Conservation (phyloP, 768 basidiomycete genomes). For the Lepiota venenata region DNA sequence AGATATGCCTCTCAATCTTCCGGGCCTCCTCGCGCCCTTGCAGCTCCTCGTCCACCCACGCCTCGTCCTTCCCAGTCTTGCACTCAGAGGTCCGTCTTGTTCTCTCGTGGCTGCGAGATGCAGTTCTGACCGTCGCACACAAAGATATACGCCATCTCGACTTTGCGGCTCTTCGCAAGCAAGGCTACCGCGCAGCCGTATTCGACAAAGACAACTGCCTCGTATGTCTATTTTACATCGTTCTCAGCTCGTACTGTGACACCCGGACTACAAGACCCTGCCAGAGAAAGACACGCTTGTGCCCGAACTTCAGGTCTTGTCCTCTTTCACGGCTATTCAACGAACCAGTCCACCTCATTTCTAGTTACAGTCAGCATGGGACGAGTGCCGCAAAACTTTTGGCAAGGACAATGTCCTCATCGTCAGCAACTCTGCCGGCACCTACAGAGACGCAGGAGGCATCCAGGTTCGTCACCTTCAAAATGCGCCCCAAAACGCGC, state of each 20-base stretch:
- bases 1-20: constrained; percentile 78
- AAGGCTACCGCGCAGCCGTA: constrained; percentile 86
- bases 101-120: not conserved
- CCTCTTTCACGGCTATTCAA: not conserved
- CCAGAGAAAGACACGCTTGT: constrained; percentile 76
- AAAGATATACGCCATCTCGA: constrained; percentile 85
- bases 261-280: constrained; percentile 58
- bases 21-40: constrained; percentile 66
- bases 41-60: constrained; percentile 69
- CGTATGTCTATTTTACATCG: constrained; percentile 39
- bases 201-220: constrained; percentile 99
- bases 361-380: constrained; percentile 66
- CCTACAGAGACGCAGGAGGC: constrained; percentile 67
- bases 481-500: not conserved
- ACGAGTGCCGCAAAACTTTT: constrained; percentile 66
- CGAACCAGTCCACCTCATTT: not conserved
- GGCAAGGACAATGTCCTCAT: constrained; percentile 79
- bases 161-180: constrained; percentile 63
- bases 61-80: constrained; percentile 60
- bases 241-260: not conserved
- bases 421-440: constrained; percentile 94
- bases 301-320: constrained; percentile 67
- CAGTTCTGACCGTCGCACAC: constrained; percentile 26
- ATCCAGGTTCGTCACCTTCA: constrained; percentile 67
- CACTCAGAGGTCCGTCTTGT: constrained; percentile 55